Conservation (phyloP, 495 filamentous ascomycete genomes). For the Parathielavia hyrcaniae region DNA sequence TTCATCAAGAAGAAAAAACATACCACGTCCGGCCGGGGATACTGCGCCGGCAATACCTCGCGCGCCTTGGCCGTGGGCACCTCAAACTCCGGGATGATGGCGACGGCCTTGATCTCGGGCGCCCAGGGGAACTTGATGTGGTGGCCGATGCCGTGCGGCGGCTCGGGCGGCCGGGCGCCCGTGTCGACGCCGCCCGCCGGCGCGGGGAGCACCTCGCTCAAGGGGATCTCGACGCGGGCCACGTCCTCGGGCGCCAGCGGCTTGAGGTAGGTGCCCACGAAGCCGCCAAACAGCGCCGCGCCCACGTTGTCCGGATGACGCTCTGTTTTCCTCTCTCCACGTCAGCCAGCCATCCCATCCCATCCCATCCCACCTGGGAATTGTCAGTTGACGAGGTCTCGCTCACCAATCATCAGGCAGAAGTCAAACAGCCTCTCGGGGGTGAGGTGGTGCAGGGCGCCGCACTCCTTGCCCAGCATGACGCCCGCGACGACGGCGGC, state of each 20-base stretch:
- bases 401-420: slow-evolving; percentile 80
- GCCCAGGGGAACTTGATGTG: slow-evolving; percentile 90
- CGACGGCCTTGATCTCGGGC: slow-evolving; percentile 86
- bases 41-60: slow-evolving; percentile 68
- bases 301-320: slow-evolving; percentile 96
- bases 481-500: slow-evolving; percentile 94
- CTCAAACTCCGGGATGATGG: slow-evolving; percentile 91
- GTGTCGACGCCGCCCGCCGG: slow-evolving; percentile 85
- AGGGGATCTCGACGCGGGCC: slow-evolving; percentile 83
- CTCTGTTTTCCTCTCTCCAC: no score
- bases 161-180: slow-evolving; percentile 72
- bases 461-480: slow-evolving; percentile 82
- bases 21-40: slow-evolving; percentile 72
- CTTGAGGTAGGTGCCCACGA: slow-evolving; percentile 91
- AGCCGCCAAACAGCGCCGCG: slow-evolving; percentile 91
- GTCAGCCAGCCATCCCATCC: no score
- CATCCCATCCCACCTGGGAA: no score
- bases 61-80: slow-evolving; percentile 84
- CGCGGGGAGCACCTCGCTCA: slow-evolving; percentile 83
- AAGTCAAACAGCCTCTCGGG: slow-evolving; percentile 87
- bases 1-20: slow-evolving; percentile 20
- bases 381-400: not conserved
- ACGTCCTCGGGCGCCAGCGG: slow-evolving; percentile 80
- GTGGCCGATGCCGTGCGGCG: slow-evolving; percentile 85
- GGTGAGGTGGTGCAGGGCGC: slow-evolving; percentile 64